Percentiles rank a stretch among this genome's conserved stretches.
These are phyloP conservation scores for Ustilago crameri DNA, from an alignment of 1,284 basidiomycete genomes.

Conservation along the genomic window DNA sequence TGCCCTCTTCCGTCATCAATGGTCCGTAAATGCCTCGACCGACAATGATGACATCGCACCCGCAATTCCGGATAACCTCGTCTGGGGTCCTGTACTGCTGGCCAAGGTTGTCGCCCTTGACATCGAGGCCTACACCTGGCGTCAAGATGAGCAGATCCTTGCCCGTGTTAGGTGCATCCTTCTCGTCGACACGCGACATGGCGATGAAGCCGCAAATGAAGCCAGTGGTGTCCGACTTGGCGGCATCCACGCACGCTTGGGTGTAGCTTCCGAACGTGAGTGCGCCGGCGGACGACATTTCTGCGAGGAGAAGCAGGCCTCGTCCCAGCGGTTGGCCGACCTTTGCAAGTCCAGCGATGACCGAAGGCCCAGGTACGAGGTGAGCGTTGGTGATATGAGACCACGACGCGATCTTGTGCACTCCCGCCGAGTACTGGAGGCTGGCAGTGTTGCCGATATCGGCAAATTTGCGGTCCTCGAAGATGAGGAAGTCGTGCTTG, in stretches of 20 bases:
- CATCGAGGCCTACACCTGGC: slow-evolving; percentile 89
- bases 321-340: slow-evolving; percentile 86
- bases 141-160: slow-evolving; percentile 89
- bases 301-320: slow-evolving; percentile 89
- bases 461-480: slow-evolving; percentile 98
- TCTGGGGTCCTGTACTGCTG: slow-evolving; percentile 95
- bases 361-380: slow-evolving; percentile 87
- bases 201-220: slow-evolving; percentile 78
- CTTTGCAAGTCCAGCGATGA: slow-evolving; percentile 85
- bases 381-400: slow-evolving; percentile 98
- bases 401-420: slow-evolving; percentile 95
- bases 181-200: slow-evolving; percentile 73
- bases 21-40: slow-evolving; percentile 90
- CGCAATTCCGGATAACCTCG: slow-evolving; percentile 82
- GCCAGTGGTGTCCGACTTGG: slow-evolving; percentile 53
- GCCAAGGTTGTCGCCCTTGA: slow-evolving; percentile 86
- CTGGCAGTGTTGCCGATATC: slow-evolving; percentile 99
- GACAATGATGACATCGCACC: slow-evolving; percentile 98
- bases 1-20: slow-evolving; percentile 70
- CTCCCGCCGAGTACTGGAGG: slow-evolving; percentile 91
- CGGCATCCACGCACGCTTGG: slow-evolving; percentile 77
- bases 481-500: slow-evolving; percentile 93
- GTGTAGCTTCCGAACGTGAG: slow-evolving; percentile 88
- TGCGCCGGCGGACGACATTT: slow-evolving; percentile 93
- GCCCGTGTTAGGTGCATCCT: slow-evolving; percentile 52